Percentiles rank a stretch among this genome's conserved stretches.
Conservation (phyloP, 2,329 filamentous ascomycete genomes). For the Penicillium sp. region DNA sequence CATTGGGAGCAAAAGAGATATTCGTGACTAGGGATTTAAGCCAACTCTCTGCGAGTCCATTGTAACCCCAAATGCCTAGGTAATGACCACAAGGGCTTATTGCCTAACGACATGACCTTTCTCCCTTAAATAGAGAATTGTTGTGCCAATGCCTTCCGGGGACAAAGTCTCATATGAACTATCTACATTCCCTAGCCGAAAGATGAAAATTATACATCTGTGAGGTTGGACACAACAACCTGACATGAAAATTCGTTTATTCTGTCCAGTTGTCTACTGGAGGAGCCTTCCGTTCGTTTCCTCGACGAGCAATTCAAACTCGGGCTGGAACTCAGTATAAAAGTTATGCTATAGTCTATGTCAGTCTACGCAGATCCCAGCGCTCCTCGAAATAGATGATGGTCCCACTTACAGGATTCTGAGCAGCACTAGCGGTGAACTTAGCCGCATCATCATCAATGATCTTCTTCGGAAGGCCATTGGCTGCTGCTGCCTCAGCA, state of each 20-base stretch:
- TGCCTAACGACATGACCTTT: too few relatives aligned
- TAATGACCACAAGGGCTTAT: too few relatives aligned
- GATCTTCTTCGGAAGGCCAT: conserved; percentile 37
- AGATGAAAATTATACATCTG: too few relatives aligned
- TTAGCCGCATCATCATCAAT: conserved; percentile 36
- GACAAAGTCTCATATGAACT: too few relatives aligned
- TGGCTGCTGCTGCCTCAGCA: conserved; percentile 43
- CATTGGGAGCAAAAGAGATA: too few relatives aligned
- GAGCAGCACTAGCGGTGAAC: conserved; percentile 37
- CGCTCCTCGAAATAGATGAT: not conserved
- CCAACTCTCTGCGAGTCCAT: too few relatives aligned
- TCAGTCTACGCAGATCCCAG: conserved; percentile 8
- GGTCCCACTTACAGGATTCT: conserved; percentile 33
- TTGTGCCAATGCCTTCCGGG: too few relatives aligned
- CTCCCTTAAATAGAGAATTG: too few relatives aligned
- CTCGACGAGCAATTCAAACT: conserved; percentile 40
- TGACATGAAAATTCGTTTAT: not conserved
- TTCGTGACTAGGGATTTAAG: too few relatives aligned
- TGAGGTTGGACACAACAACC: too few relatives aligned
- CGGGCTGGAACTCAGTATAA: conserved; percentile 42
- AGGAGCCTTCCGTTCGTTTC: conserved; percentile 39
- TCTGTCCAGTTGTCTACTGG: conserved; percentile 2
- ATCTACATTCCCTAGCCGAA: too few relatives aligned
- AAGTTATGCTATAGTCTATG: conserved; percentile 35
- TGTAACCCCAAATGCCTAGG: too few relatives aligned